Percentiles rank a stretch among this genome's conserved stretches.
Evolutionary conservation across 2,329 filamentous ascomycete genomes (phyloP).

Genomic region (Fusarium sarcochroum): DNA sequence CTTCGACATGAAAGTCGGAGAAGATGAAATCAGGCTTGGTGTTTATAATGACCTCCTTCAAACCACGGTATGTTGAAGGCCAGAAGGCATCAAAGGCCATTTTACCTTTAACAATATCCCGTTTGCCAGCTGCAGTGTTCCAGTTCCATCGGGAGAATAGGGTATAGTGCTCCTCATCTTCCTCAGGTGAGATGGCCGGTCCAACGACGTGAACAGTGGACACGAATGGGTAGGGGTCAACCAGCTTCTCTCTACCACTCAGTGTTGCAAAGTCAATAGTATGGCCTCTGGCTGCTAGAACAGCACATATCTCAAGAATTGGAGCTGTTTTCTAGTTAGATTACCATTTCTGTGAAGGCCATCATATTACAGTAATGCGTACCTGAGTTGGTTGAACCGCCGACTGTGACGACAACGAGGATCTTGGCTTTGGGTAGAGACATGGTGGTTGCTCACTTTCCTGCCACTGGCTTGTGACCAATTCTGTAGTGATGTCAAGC

Average conservation of each 20-base stretch:
- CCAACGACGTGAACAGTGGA: conserved; percentile 3
- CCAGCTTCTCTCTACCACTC: conserved; percentile 1
- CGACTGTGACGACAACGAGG: conserved; percentile 3
- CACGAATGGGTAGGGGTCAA: conserved; percentile 1
- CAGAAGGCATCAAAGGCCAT: conserved; percentile 10
- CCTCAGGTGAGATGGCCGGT: conserved; percentile 1
- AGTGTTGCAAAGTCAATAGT: conserved; percentile 16
- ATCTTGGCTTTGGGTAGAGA: neutral
- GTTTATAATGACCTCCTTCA: neutral
- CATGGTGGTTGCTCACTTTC: neutral
- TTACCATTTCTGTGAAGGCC: too few relatives aligned
- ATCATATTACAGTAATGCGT: neutral
- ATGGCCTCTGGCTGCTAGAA: conserved; percentile 4
- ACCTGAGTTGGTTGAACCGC: conserved; percentile 8
- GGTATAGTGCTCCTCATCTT: conserved; percentile 7
- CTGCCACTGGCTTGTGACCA: rapidly evolving
- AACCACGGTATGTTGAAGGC: conserved; percentile 4
- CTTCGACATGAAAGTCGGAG: conserved; percentile 17
- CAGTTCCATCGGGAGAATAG: conserved; percentile 11
- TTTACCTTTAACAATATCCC: conserved; percentile 9
- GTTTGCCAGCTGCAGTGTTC: neutral
- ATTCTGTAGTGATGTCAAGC: neutral
- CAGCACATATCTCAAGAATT: conserved; percentile 8
- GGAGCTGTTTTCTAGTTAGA: neutral
- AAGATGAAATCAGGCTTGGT: conserved; percentile 10